phyloP scores from a whole-genome alignment of 768 basidiomycete species.

The Nevesoporus exiguus region DNA sequence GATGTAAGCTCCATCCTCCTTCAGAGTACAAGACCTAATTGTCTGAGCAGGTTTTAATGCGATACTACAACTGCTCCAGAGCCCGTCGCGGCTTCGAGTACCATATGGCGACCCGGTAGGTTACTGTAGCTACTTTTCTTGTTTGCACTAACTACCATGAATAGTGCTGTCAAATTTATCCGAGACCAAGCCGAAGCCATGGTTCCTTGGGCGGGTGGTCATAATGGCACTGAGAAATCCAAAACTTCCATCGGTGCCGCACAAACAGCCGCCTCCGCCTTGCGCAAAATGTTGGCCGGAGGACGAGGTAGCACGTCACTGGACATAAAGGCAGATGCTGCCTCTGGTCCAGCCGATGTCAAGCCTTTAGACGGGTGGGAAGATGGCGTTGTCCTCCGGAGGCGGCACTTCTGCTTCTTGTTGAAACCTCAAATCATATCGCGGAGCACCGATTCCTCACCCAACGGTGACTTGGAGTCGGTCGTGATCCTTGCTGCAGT shows the following conservation, averaged over 20 bases:
- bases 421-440: conserved; percentile 89
- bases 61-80: conserved; percentile 83
- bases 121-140: conserved; percentile 2
- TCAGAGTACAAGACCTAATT: not conserved
- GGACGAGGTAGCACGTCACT: conserved; percentile 45
- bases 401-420: conserved; percentile 79
- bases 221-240: conserved; percentile 22
- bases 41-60: conserved; percentile 66
- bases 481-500: conserved; percentile 75
- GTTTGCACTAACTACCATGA: conserved; percentile 4
- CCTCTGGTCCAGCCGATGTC: conserved; percentile 35
- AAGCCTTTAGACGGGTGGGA: conserved; percentile 72
- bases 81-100: conserved; percentile 79
- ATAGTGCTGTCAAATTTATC: conserved; percentile 81
- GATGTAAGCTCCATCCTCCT: conserved; percentile 51
- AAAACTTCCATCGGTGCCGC: conserved; percentile 43
- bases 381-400: conserved; percentile 63
- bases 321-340: conserved; percentile 35
- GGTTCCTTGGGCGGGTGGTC: conserved; percentile 13
- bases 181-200: conserved; percentile 68
- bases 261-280: conserved; percentile 62
- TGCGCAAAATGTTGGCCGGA: conserved; percentile 61
- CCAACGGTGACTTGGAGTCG: conserved; percentile 40
- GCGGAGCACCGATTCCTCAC: conserved; percentile 47
- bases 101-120: conserved; percentile 80